Evolutionary conservation across 148 eudicot species (phyloP).

Genomic region (Amaranthus cruentus): DNA sequence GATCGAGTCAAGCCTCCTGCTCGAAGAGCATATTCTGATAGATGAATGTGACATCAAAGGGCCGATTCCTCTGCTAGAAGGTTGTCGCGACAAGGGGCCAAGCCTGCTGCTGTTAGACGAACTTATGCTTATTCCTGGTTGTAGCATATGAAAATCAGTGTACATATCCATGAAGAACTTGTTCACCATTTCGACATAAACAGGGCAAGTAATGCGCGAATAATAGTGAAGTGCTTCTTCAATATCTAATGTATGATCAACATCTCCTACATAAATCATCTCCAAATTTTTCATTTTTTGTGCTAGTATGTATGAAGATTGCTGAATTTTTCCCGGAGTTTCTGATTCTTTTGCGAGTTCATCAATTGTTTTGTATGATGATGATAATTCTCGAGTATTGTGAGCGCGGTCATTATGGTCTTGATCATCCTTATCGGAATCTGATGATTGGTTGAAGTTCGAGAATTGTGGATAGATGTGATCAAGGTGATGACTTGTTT

Average conservation of each 20-base stretch:
- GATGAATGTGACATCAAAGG: not conserved
- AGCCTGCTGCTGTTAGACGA: constrained; percentile 19
- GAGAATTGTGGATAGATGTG: constrained; percentile 27
- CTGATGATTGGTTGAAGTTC: constrained; percentile 27
- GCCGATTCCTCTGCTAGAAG: too few relatives aligned
- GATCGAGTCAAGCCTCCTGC: constrained; percentile 22
- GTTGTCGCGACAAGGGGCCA: too few relatives aligned
- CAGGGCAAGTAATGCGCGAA: constrained; percentile 70
- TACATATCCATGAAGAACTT: constrained; percentile 82
- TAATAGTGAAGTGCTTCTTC: constrained; percentile 84
- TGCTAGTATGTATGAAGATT: constrained; percentile 30
- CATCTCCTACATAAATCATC: constrained; percentile 65
- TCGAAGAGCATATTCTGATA: constrained; percentile 14
- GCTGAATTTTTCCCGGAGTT: not conserved
- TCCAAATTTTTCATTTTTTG: constrained; percentile 70
- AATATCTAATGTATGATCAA: constrained; percentile 70
- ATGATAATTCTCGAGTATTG: not conserved
- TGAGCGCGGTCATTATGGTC: not conserved
- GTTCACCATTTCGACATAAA: constrained; percentile 70
- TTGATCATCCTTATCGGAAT: constrained; percentile 14
- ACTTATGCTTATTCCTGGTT: constrained; percentile 24
- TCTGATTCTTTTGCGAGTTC: not conserved
- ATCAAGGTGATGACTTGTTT: constrained; percentile 33
- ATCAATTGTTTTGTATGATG: not conserved
- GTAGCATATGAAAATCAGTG: constrained; percentile 46